Evolutionary conservation across 2,329 filamentous ascomycete species (phyloP), one percentile per base, ranked within the genome.

Genomic region (Beauveria varroae): DNA sequence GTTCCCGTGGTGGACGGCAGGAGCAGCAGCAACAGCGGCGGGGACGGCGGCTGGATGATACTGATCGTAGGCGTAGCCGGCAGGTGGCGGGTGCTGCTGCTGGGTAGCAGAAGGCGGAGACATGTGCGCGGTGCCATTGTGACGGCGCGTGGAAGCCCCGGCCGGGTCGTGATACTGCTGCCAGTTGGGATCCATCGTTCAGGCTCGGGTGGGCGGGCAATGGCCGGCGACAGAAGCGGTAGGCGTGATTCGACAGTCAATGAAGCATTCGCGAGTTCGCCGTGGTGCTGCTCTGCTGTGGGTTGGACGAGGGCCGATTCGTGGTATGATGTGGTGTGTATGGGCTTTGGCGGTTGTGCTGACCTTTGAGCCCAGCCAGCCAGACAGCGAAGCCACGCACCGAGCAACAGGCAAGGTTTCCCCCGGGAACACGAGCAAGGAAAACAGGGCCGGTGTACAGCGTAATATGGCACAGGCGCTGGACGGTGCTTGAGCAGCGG

Each of bases 1-100:
- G 68, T 83, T 62, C n/a, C 53, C 60, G 47, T 57, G 60, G 18
- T 57, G 60, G 40, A 57, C 54, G 40, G 60, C 52, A 57, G 60
- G 60, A 40, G 53, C 74, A 78, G 76, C 64, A 75, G 71, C 65
- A 69, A 76, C 66, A 73, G 72, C 66, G 69, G 69, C 64, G 65
- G 64, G 67, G 62, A 66, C 64, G 64, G 64, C 64, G 63, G 68
- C 69, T 64, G 68, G 75, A 71, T 86, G 85, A 72, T 88, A 89
- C 69, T 86, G 80, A 67, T 89, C 86, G 73, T 89, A 89, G 67
- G 86, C 85, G 75, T 85, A 89, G 70, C 79, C 80, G 65, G 80
- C 78, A 54, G 84, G 81, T 63, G 83, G 52, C 57, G 56, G 65
- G 61, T 67, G 65, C 58, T 65, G 68, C 62, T 65, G 64, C 64